Base-by-base conservation (phyloP, 2,329 filamentous ascomycete species). In the Hymenoscyphus albidus region DNA sequence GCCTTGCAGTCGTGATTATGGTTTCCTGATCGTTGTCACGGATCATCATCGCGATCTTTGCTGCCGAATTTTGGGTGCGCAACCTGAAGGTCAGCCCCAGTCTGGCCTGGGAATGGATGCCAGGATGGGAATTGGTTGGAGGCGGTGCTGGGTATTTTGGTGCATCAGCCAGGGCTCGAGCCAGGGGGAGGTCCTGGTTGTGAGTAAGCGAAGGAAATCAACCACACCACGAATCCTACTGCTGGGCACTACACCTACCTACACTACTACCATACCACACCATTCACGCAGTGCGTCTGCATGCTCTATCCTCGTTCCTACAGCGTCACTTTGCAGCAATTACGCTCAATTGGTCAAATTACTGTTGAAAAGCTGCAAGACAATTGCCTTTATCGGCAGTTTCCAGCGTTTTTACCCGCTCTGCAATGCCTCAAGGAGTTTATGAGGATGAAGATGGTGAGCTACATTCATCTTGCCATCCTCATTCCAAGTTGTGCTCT, bases 111-210 rank as follows among this genome's bases (percentile, higher is more conserved):
- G 5, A 16, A 27, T 51, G 12, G 6, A 12, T 10, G 18, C 18
- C 9, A 27, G 48, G 32, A 9, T 27, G 27, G 27, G 27, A 27
- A 27, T 27, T 27, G 27, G 27, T 27, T 35, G 42, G 18, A 12
- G 42, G 55, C 55, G 35, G 16, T 57, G 55, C 55, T 55, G 12
- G 55, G 55, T 57, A 57, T 57, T 57, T 57, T 57, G 31, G 55
- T 57, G 55, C 32, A 32, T 32, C 27, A 32, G 10, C 27, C 18
- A 44, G 51, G 51, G 42, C 42, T 16, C 14, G 42, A 48, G 42
- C 42, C 54, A 56, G 27, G 54, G 54, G 54, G 54, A 31, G 27
- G 54, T 31, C 54, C 27, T 32, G 54, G 27, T 56, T 31, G 22
- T 56, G 27, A n/a, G 27, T 35, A 31, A 56, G 32, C 27, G 32